These are phyloP conservation scores for Magnusiomyces tetraspermus DNA, from an alignment of 1,139 yeast species.

Conservation along the genomic window DNA sequence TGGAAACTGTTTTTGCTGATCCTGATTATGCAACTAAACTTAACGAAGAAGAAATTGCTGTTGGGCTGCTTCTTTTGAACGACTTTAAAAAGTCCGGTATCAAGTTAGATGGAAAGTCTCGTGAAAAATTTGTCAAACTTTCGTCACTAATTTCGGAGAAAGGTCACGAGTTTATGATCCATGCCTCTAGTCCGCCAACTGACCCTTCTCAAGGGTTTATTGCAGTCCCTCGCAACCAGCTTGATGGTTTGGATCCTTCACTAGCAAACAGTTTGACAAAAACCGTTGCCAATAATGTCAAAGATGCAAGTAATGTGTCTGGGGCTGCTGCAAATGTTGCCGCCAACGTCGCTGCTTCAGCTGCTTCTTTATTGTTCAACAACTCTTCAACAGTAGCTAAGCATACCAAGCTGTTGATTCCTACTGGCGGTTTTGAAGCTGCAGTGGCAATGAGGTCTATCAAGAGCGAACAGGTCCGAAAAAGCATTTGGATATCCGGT, in stretches of 20 bases:
- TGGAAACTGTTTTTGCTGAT: conserved; percentile 47
- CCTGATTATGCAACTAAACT: conserved; percentile 36
- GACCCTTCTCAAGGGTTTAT: conserved; percentile 31
- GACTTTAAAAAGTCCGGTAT: conserved; percentile 92
- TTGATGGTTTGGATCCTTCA: conserved; percentile 34
- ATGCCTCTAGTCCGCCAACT: conserved; percentile 37
- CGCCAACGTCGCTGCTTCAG: background rate
- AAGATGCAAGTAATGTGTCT: background rate
- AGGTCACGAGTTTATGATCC: conserved; percentile 71
- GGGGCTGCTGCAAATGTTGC: background rate
- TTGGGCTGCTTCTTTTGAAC: conserved; percentile 67
- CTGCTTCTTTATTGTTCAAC: conserved; percentile 1
- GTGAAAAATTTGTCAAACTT: conserved; percentile 63
- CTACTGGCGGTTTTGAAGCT: conserved; percentile 62
- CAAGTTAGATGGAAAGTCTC: conserved; percentile 55
- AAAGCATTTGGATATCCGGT: conserved; percentile 63
- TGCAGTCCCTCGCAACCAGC: conserved; percentile 28
- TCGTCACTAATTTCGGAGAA: conserved; percentile 73
- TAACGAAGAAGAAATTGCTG: conserved; percentile 65
- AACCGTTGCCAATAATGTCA: background rate
- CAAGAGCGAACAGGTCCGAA: conserved; percentile 48
- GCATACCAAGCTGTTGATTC: conserved; percentile 39
- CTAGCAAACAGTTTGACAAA: conserved; percentile 23
- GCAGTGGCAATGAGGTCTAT: conserved; percentile 56
- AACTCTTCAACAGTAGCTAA: conserved; percentile 4